Conservation (phyloP, 2,329 filamentous ascomycete genomes). For the Arachnomyces sp. region DNA sequence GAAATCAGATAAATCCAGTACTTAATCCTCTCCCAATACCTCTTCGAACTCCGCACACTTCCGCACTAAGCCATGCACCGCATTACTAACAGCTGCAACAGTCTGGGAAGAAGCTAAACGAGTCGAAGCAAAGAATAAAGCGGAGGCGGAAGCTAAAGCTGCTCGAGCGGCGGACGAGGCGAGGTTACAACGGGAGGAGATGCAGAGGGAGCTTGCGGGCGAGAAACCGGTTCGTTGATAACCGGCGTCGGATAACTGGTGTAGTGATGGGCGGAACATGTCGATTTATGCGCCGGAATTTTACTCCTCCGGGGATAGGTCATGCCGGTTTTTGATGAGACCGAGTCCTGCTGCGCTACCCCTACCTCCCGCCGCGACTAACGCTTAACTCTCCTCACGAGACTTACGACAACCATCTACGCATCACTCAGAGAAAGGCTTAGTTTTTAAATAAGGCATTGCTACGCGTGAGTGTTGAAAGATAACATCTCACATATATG, state of each 20-base stretch:
- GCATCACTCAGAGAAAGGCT: no score
- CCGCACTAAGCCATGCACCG: not conserved
- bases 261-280: no score
- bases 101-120: slow-evolving; percentile 36
- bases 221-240: slow-evolving; percentile 19
- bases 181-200: slow-evolving; percentile 28
- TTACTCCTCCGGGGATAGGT: no score
- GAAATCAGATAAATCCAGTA: slow-evolving; percentile 87
- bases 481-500: no score
- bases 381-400: no score
- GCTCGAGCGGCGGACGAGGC: slow-evolving; percentile 25
- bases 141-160: slow-evolving; percentile 18
- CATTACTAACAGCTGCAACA: slow-evolving; percentile 11
- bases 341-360: no score
- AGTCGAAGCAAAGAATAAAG: slow-evolving; percentile 24
- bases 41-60: not conserved
- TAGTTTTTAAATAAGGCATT: no score
- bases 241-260: no score
- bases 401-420: not conserved
- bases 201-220: slow-evolving; percentile 34
- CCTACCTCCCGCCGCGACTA: no score
- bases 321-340: no score
- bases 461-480: no score
- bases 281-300: no score
- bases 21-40: slow-evolving; percentile 10